Conservation (phyloP, 1,284 basidiomycete genomes). For the Rhodotorula sp. region DNA sequence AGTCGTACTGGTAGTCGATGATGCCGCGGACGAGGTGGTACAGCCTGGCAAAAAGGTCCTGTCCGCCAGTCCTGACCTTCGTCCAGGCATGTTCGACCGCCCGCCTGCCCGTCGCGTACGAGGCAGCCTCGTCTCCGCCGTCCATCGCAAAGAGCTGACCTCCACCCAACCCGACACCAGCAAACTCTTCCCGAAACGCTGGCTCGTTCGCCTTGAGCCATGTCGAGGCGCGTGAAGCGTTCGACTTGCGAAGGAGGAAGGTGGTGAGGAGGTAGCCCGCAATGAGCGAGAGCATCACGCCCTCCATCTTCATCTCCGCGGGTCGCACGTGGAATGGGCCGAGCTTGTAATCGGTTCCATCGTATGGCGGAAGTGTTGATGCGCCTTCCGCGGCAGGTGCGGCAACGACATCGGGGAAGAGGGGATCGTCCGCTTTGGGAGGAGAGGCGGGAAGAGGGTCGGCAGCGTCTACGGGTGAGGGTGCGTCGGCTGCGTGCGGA, state of each 20-base stretch:
- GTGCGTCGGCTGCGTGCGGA: neutral
- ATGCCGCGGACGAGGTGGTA: constrained; percentile 13
- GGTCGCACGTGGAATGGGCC: constrained; percentile 18
- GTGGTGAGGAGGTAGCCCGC: constrained; percentile 16
- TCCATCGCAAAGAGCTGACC: constrained; percentile 17
- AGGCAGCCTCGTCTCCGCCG: constrained; percentile 29
- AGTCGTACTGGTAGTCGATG: constrained; percentile 19
- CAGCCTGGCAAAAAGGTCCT: constrained; percentile 12
- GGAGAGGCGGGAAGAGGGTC: constrained; percentile 2
- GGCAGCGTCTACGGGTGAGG: constrained; percentile 12
- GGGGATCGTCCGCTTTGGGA: neutral
- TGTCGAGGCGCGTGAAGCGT: neutral
- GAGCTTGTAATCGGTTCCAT: constrained; percentile 16
- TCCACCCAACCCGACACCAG: constrained; percentile 31
- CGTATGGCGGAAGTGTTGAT: neutral
- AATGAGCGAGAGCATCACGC: constrained; percentile 8
- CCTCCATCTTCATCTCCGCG: constrained; percentile 16
- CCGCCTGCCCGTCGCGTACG: constrained; percentile 25
- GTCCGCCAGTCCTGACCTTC: constrained; percentile 3
- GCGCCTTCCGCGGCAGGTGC: neutral
- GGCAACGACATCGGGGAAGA: constrained; percentile 5
- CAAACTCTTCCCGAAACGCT: constrained; percentile 17
- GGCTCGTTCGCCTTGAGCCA: constrained; percentile 19
- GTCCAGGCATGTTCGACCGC: constrained; percentile 21
- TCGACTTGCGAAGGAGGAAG: constrained; percentile 4